phyloP scores from a whole-genome alignment of 1,139 yeast genomes.

The Torulaspora pretoriensis region DNA sequence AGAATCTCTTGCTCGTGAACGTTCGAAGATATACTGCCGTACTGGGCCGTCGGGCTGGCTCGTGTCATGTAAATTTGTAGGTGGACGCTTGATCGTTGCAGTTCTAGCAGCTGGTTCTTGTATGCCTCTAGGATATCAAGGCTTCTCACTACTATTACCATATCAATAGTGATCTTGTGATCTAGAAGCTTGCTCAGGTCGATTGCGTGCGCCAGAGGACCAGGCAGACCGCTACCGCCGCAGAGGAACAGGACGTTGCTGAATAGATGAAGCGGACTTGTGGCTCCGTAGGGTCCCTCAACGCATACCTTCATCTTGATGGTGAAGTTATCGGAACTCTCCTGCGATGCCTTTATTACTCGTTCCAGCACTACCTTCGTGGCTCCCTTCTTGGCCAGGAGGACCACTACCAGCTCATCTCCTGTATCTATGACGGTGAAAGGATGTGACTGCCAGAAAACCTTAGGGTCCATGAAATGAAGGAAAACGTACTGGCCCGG shows the following conservation, averaged over 20 bases:
- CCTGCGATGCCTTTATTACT: constrained; percentile 22
- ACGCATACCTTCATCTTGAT: constrained; percentile 40
- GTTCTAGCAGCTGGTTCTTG: constrained; percentile 35
- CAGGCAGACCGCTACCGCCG: constrained; percentile 78
- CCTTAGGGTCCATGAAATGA: constrained; percentile 30
- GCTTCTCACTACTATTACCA: constrained; percentile 49
- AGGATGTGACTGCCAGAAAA: constrained; percentile 73
- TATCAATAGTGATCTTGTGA: constrained; percentile 39
- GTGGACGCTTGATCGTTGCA: constrained; percentile 40
- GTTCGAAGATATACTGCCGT: constrained; percentile 10
- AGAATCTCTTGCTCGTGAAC: constrained; percentile 21
- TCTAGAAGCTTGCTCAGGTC: constrained; percentile 18
- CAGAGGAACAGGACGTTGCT: constrained; percentile 54
- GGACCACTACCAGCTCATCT: constrained; percentile 41
- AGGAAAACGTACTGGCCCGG: constrained; percentile 34
- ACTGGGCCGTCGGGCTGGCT: constrained; percentile 5
- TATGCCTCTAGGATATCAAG: constrained; percentile 37
- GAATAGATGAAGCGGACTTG: constrained; percentile 51
- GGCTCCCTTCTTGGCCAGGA: constrained; percentile 47
- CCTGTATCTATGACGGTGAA: constrained; percentile 49
- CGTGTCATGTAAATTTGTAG: constrained; percentile 28
- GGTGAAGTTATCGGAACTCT: constrained; percentile 2
- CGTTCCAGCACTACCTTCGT: constrained; percentile 39
- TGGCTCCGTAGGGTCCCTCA: constrained; percentile 63
- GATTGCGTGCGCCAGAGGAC: constrained; percentile 40